Evolutionary conservation across 371 early-diverging fungal genomes (phyloP), one percentile per base, ranked within the genome.

Genomic region (Mortierella sp.): DNA sequence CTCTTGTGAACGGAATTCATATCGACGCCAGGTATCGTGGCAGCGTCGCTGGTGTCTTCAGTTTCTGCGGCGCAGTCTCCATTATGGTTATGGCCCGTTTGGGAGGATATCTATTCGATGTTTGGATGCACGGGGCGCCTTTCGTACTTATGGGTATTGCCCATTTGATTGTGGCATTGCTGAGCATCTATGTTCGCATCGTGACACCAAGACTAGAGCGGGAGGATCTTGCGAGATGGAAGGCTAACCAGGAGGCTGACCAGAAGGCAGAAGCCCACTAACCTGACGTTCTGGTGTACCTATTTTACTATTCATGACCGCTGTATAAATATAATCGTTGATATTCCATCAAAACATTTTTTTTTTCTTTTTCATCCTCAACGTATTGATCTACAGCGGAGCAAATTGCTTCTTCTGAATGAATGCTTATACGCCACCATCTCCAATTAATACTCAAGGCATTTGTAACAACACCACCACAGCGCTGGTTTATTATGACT

Each of bases 11-110:
- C 52, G 87, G 88, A 0, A 62, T 80, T n/a, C 74, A 84, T 64
- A 80, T 93, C 8, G 86, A 90, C 4, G 69, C 72, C 19, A 83
- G 87, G 38, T 80, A 88, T 36, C 86, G 91, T 43, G 96, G 95
- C 10, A 83, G 86, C 59, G 90, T 94, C 0, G 91, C 94, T 0
- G 94, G 95, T 13, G 86, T 91, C 0, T 93, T 89, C 67, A 87
- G 88, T 6, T 87, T 94, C 45, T 91, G 86, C 74, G 96, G 96
- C 7, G 93, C 91, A 15, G 16, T 87, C 19, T 90, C 90, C 22
- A 88, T 93, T 73, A 81, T 93, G 74, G 24, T 91, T 52, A 83
- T 74, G 63, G 85, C 68, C 19, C 67, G 68, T 13, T 45, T 86
- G 28, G 87, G 88, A 15, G 88, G 88, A 5, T 63, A 81, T 15